A percentile compares a stretch with the other conserved stretches of the same genome.
Conservation (phyloP, 2,329 filamentous ascomycete genomes). For the Aspergillus spinulosporus region DNA sequence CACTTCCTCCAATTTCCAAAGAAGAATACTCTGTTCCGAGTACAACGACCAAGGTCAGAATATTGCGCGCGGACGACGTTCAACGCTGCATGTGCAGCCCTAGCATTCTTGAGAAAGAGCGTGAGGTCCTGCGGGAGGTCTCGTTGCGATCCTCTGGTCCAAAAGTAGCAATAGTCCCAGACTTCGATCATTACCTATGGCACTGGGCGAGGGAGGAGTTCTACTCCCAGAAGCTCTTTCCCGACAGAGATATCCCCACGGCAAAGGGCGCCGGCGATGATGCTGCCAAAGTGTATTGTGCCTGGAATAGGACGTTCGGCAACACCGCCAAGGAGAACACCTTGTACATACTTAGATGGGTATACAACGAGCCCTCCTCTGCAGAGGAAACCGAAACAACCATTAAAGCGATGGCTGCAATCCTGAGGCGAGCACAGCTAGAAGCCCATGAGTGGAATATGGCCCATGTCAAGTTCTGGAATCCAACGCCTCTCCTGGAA, state of each 20-base stretch:
- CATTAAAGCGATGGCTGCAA: slow-evolving; percentile 58
- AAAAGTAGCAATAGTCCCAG: slow-evolving; percentile 67
- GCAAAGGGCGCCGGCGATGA: slow-evolving; percentile 70
- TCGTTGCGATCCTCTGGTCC: slow-evolving; percentile 43
- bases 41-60: slow-evolving; percentile 30
- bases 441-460: slow-evolving; percentile 73
- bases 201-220: slow-evolving; percentile 80
- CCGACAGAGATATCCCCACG: slow-evolving; percentile 49
- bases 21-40: slow-evolving; percentile 22
- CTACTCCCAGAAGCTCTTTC: slow-evolving; percentile 65
- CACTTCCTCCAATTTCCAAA: slow-evolving; percentile 52
- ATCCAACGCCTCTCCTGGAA: slow-evolving; percentile 62
- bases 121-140: slow-evolving; percentile 58
- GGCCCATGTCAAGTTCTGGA: slow-evolving; percentile 76
- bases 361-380: slow-evolving; percentile 42
- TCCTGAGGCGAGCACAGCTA: slow-evolving; percentile 66
- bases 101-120: slow-evolving; percentile 67
- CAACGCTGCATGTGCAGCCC: slow-evolving; percentile 53
- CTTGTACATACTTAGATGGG: slow-evolving; percentile 45
- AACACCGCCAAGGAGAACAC: slow-evolving; percentile 38
- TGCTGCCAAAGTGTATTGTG: slow-evolving; percentile 39
- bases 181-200: slow-evolving; percentile 70
- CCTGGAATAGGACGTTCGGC: slow-evolving; percentile 45
- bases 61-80: slow-evolving; percentile 38
- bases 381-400: slow-evolving; percentile 49